Conservation (phyloP, 108 stramenopile genomes). For the Mediolabrus comicus region DNA sequence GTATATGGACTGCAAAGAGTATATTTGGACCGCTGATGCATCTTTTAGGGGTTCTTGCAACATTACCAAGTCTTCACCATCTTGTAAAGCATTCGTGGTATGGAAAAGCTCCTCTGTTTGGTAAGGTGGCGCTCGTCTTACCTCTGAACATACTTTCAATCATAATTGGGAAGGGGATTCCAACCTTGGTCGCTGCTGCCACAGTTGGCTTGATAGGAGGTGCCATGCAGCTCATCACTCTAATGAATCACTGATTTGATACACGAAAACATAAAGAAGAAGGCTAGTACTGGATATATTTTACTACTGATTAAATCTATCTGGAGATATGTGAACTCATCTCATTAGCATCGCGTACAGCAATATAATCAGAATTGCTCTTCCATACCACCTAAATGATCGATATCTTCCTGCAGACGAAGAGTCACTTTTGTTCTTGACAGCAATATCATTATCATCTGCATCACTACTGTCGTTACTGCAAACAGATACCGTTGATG, state of each 20-base stretch:
- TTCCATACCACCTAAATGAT: too few relatives aligned
- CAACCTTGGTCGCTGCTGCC: constrained; percentile 54
- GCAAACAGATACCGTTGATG: too few relatives aligned
- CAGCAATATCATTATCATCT: too few relatives aligned
- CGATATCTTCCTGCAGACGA: too few relatives aligned
- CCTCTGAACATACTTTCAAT: constrained; percentile 64
- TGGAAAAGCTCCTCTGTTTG: constrained; percentile 17
- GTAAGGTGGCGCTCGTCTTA: constrained; percentile 31
- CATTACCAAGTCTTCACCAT: constrained; percentile 51
- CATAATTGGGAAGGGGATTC: constrained; percentile 59
- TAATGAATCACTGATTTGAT: neutral
- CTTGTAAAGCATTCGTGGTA: constrained; percentile 46
- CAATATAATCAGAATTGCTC: too few relatives aligned
- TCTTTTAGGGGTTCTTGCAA: constrained; percentile 51
- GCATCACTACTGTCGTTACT: too few relatives aligned
- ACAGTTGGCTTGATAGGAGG: constrained; percentile 54
- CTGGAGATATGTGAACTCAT: too few relatives aligned
- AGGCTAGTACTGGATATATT: neutral
- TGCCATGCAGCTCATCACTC: constrained; percentile 15
- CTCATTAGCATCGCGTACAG: too few relatives aligned
- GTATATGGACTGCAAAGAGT: constrained; percentile 66
- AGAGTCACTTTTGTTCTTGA: too few relatives aligned
- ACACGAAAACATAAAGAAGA: too few relatives aligned
- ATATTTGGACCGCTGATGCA: constrained; percentile 60
- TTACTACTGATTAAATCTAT: too few relatives aligned